These are phyloP conservation scores for Pontederia crassipes DNA, from an alignment of 176 grass and related monocot species.

Conservation along the genomic window DNA sequence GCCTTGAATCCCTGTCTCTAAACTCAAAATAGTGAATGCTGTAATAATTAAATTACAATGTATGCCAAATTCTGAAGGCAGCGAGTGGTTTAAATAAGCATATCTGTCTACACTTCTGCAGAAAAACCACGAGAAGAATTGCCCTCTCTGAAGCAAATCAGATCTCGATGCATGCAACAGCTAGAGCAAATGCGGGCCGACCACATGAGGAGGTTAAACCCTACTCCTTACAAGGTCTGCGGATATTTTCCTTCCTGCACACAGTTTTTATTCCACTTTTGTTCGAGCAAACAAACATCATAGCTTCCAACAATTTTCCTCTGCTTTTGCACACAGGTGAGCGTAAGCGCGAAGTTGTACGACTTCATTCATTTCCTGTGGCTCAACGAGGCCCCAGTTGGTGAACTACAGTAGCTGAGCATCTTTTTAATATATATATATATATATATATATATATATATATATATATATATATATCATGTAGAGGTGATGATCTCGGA, in stretches of 20 bases:
- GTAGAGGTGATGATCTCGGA: too few relatives aligned
- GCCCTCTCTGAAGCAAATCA: conserved; percentile 59
- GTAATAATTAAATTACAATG: too few relatives aligned
- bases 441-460: too few relatives aligned
- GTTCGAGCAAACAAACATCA: not conserved
- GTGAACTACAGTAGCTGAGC: conserved; percentile 15
- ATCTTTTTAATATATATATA: not conserved
- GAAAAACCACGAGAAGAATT: conserved; percentile 70
- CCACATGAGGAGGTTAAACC: conserved; percentile 89
- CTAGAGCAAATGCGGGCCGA: conserved; percentile 70
- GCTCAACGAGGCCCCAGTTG: conserved; percentile 25
- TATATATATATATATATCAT: too few relatives aligned
- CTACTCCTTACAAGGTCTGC: conserved; percentile 90
- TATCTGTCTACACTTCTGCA: conserved; percentile 18
- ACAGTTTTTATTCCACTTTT: not conserved
- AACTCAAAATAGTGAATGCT: too few relatives aligned
- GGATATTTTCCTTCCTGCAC: not conserved
- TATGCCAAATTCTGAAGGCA: too few relatives aligned
- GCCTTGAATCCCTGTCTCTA: too few relatives aligned
- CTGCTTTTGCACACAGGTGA: conserved; percentile 6
- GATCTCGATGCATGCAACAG: conserved; percentile 78
- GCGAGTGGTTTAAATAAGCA: not conserved
- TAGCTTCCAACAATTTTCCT: not conserved
- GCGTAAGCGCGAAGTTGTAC: conserved; percentile 20
- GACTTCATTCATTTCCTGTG: conserved; percentile 28